Base-by-base conservation (phyloP, 164 flowering plant genomes). In the Euptelea pleiosperma region DNA sequence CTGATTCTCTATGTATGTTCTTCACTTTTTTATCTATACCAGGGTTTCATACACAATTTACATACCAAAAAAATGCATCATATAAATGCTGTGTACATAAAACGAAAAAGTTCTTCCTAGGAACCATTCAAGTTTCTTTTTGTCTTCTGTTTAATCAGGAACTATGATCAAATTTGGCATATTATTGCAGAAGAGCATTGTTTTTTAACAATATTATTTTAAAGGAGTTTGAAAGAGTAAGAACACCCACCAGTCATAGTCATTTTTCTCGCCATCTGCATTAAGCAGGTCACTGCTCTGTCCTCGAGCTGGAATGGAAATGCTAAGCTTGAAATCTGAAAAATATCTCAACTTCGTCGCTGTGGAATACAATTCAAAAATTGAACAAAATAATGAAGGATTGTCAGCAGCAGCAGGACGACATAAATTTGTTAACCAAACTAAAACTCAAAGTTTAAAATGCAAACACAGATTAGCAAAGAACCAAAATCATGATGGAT, bases 191-290 rank as follows among this genome's bases (percentile, higher is more conserved):
- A 29, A 28, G 19, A 31, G 4, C 10, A 21, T 7, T 16, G 10
- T 12, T 5, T 12, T 5, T 40, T 57, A 28, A 36, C 16, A 43
- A 42, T n/a, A 41, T 30, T 3, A 51, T 30, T 2, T 22, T 53
- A n/a, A 40, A 60, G 4, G 22, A 24, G 18, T 12, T n/a, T 9
- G 39, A 7, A 18, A 56, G 58, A 31, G 19, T 41, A 68, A 36
- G 31, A 49, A 19, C 52, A 75, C 85, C 50, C 50, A 93, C 98
- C 98, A 93, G 45, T 93, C 98, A 77, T 93, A 93, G 68, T 93
- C 98, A 72, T 84, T 86, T 67, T 93, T 93, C 24, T 86, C 96
- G 36, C 79, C 86, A 24, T 84, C 96, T 1, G 69, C 90, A 74
- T 81, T 80, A 35, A 93, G 91, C 31, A 93, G 75, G 65, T 83